Conservation (phyloP, 257 asterid genomes). For the Solanum sitiens region DNA sequence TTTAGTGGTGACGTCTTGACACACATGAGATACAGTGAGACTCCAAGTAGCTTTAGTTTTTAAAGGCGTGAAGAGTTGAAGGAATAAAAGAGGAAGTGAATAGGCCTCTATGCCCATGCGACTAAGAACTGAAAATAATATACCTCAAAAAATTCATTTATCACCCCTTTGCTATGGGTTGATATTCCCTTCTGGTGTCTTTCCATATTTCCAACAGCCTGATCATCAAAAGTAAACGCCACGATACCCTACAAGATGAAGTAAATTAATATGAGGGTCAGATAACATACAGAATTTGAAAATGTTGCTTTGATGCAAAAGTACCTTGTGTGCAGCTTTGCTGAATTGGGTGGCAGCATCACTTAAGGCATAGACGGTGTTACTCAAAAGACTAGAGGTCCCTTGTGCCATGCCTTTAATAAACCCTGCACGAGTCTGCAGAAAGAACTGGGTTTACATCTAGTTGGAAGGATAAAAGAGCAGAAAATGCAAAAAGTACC, state of each 20-base stretch:
- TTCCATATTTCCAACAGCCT: conserved; percentile 46
- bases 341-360: conserved; percentile 98
- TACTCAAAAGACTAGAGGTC: conserved; percentile 88
- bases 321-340: conserved; percentile 94
- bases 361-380: conserved; percentile 87
- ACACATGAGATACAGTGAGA: neutral
- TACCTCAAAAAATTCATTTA: conserved; percentile 91
- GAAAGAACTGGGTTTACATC: conserved; percentile 9
- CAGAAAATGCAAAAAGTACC: conserved; percentile 26
- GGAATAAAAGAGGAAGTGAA: neutral
- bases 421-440: conserved; percentile 92
- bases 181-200: conserved; percentile 69
- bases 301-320: neutral
- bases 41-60: neutral
- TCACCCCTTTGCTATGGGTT: conserved; percentile 83
- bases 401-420: conserved; percentile 95
- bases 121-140: neutral
- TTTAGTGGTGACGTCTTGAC: neutral
- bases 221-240: conserved; percentile 85
- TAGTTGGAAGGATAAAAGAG: neutral
- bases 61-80: neutral
- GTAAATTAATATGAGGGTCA: neutral
- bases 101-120: neutral
- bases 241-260: conserved; percentile 75
- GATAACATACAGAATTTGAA: neutral